Evolutionary conservation across 2,329 filamentous ascomycete species (phyloP), one percentile per base, ranked within the genome.

Genomic region (Apiospora arundinis): DNA sequence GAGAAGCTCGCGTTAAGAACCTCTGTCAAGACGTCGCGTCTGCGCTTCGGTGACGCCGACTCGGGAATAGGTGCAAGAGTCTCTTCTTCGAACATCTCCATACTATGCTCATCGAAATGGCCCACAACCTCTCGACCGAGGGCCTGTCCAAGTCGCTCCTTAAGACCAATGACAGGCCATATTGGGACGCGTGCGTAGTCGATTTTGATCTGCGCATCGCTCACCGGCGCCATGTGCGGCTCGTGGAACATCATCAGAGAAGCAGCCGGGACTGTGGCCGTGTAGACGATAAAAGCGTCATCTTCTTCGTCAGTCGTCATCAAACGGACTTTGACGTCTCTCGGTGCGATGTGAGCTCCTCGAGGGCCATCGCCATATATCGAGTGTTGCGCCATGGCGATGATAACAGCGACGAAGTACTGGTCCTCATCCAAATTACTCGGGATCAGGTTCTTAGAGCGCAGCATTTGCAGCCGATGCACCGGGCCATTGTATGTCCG

Each of bases 371-470:
- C 76, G 28, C 68, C 73, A 75, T 90, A 89, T 71, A 87, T 88
- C 66, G 87, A 83, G 11, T 83, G 82, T 74, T 91, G 89, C 9
- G 89, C 89, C 85, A 90, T 87, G 66, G 86, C 85, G 16, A 91
- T 74, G 71, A 90, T 85, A 60, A 85, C 82, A 25, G 84, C 87
- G 6, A 88, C 80, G 46, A 89, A 81, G 71, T 88, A 85, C 0
- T 85, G 81, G 74, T 91, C 88, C 67, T 87, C 84, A 67, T 89
- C 84, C 1, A 78, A 72, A 67, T 89, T 83, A 2, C 79, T 76
- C 0, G 89, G 88, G 4, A 85, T 71, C 4, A 90, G 79, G 66
- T 80, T 79, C 75, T 85, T 87, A 6, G 84, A 82, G 1, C 87
- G 83, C 18, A 87, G 76, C 45, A 80, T 76, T 70, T 88, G 85